Conservation (phyloP, 257 asterid species). For the Fraxinus cuspidata region DNA sequence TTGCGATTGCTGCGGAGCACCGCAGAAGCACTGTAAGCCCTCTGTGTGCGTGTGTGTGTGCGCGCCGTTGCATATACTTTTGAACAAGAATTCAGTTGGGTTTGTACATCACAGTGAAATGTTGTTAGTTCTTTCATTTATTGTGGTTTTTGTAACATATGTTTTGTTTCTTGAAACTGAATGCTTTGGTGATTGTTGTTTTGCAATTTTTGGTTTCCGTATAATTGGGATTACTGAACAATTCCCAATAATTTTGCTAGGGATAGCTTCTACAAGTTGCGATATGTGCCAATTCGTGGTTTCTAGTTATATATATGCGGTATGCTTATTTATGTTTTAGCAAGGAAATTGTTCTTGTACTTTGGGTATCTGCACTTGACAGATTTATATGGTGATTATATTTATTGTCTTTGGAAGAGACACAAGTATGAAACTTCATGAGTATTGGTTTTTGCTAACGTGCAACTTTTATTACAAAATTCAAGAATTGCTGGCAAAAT, state of each 20-base stretch:
- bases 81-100: slow-evolving; percentile 7
- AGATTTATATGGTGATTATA: not conserved
- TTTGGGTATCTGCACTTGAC: not conserved
- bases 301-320: not conserved
- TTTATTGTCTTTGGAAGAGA: not conserved
- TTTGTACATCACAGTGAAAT: slow-evolving; percentile 18
- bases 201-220: not conserved
- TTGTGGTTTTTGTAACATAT: not conserved
- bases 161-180: not conserved
- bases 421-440: not conserved
- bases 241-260: too few species aligned
- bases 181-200: not conserved
- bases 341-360: not conserved
- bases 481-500: not conserved
- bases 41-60: not conserved
- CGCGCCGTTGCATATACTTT: not conserved
- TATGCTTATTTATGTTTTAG: not conserved
- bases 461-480: not conserved
- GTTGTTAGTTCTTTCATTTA: not conserved
- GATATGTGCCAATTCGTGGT: not conserved
- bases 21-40: slow-evolving; percentile 76
- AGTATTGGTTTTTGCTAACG: too few species aligned
- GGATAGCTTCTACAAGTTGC: not conserved
- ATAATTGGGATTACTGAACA: not conserved
- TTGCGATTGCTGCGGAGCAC: slow-evolving; percentile 90